phyloP scores from a whole-genome alignment of 2,329 filamentous ascomycete species.

The Ophiostoma triangulosporum region DNA sequence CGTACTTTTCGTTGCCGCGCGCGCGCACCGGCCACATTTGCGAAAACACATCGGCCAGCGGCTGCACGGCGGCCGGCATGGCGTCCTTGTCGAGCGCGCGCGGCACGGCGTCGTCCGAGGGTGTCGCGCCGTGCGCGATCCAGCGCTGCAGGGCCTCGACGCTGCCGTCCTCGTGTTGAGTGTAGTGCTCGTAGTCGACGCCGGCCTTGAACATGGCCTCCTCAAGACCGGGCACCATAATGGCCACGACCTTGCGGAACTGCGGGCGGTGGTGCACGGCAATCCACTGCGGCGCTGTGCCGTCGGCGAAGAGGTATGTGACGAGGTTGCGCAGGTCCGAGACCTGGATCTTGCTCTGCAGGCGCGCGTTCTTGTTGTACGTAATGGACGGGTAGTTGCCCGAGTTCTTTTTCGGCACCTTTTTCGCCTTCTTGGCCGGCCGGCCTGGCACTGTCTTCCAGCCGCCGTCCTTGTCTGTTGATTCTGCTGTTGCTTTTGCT shows the following conservation, averaged over 20 bases:
- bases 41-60: conserved; percentile 69
- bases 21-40: conserved; percentile 83
- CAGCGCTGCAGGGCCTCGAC: conserved; percentile 20
- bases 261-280: conserved; percentile 47
- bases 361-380: conserved; percentile 42
- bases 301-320: conserved; percentile 55
- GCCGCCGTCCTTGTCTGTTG: conserved; percentile 20
- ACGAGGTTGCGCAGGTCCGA: conserved; percentile 49
- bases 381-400: conserved; percentile 46
- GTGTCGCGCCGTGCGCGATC: conserved; percentile 25
- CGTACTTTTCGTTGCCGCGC: conserved; percentile 66
- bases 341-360: conserved; percentile 49
- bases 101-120: conserved; percentile 44
- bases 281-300: conserved; percentile 50
- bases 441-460: conserved; percentile 42
- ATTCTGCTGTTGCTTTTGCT: neutral
- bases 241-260: conserved; percentile 66
- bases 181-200: conserved; percentile 32
- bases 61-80: conserved; percentile 42
- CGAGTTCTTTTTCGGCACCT: conserved; percentile 40
- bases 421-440: conserved; percentile 40
- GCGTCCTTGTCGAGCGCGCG: conserved; percentile 35
- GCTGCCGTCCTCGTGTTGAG: conserved; percentile 23
- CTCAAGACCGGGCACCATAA: conserved; percentile 89
- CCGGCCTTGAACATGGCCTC: conserved; percentile 69